Evolutionary conservation across 1,284 basidiomycete species (phyloP).

Genomic region (Wallemia ichthyophaga): DNA sequence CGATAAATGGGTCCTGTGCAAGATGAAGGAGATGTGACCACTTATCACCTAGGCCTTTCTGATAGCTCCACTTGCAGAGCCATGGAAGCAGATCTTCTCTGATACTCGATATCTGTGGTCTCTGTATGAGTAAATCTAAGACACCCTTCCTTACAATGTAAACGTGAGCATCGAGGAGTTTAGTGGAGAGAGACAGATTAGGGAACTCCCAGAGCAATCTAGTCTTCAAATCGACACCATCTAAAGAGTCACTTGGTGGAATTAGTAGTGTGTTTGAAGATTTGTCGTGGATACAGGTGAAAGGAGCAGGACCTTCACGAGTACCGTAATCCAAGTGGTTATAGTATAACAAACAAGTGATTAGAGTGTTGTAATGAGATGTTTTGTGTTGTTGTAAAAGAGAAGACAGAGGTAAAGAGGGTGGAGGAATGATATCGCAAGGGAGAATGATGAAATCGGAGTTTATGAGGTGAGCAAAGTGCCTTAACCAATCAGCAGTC

Average conservation of each 20-base stretch:
- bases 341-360: constrained; percentile 50
- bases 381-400: constrained; percentile 55
- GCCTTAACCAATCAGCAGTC: constrained; percentile 4
- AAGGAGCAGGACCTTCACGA: constrained; percentile 5
- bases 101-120: constrained; percentile 39
- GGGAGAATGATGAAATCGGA: constrained; percentile 68
- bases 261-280: constrained; percentile 8
- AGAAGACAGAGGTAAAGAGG: constrained; percentile 31
- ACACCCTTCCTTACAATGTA: constrained; percentile 52
- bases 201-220: constrained; percentile 29
- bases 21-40: too few species aligned
- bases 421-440: constrained; percentile 60
- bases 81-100: constrained; percentile 66
- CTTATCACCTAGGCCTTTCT: constrained; percentile 11
- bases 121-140: constrained; percentile 35
- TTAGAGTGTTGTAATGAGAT: constrained; percentile 34
- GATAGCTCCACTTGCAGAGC: constrained; percentile 54
- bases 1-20: too few species aligned
- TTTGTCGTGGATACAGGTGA: constrained; percentile 8
- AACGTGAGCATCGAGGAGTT: constrained; percentile 55
- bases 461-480: constrained; percentile 8
- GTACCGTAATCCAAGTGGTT: not conserved
- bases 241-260: constrained; percentile 9
- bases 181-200: constrained; percentile 33
- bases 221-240: not conserved